A percentile compares a stretch with the other conserved stretches of the same genome.
These are phyloP conservation scores for Fraxinus nigra DNA, from an alignment of 305 asterid species.

Conservation along the genomic window DNA sequence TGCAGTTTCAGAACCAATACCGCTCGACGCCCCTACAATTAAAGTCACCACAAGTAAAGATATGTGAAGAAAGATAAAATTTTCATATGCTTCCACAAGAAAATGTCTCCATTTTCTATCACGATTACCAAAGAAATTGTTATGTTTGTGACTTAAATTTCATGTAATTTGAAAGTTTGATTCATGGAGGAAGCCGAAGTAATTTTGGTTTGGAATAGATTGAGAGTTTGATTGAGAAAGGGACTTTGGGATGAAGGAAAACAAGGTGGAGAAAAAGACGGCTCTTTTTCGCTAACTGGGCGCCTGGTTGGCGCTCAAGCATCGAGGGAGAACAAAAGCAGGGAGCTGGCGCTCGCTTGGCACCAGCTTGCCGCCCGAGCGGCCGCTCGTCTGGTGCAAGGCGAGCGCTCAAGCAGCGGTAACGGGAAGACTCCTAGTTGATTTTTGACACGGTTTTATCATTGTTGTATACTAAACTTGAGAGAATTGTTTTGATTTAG, in stretches of 20 bases:
- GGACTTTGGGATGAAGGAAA: neutral
- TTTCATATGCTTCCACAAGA: neutral
- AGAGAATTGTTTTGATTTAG: neutral
- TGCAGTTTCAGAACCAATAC: conserved; percentile 78
- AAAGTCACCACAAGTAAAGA: conserved; percentile 4
- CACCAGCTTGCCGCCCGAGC: neutral
- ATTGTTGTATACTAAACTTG: neutral
- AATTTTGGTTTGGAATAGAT: neutral
- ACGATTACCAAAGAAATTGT: neutral
- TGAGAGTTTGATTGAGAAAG: neutral
- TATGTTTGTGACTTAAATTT: neutral
- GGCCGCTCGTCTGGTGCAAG: neutral
- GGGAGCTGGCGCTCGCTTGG: neutral
- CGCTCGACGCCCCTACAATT: conserved; percentile 75
- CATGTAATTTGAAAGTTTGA: neutral
- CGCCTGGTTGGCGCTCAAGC: neutral
- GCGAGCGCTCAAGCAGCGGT: neutral
- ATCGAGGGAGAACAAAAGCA: neutral
- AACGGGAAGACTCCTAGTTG: neutral
- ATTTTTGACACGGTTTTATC: neutral
- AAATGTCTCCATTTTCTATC: neutral
- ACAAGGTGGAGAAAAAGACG: neutral
- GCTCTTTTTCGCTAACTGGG: neutral
- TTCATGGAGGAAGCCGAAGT: neutral
- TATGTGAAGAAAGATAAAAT: neutral